phyloP scores from a whole-genome alignment of 2,329 filamentous ascomycete species.

The Fonsecaea erecta region DNA sequence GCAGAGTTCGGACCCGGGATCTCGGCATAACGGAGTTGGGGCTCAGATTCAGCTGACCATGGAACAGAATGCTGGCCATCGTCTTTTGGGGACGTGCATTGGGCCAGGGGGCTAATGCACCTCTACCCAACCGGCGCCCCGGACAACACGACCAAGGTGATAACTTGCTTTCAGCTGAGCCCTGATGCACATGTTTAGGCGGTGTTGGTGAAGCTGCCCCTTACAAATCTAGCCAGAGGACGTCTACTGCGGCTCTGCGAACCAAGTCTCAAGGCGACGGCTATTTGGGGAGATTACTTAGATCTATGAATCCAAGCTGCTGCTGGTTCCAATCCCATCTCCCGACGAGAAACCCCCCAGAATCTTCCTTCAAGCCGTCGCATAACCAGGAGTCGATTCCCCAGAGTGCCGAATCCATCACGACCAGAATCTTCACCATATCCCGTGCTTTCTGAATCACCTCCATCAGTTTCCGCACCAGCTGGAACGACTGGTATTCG shows the following conservation, averaged over 20 bases:
- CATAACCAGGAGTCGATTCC: neutral
- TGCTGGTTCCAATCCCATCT: neutral
- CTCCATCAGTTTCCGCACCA: neutral
- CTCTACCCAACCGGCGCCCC: neutral
- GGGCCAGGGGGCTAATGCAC: neutral
- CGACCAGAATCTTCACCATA: neutral
- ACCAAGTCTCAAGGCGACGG: neutral
- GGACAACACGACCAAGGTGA: neutral
- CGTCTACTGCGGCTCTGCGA: neutral
- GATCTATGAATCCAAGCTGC: neutral
- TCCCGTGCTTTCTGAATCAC: neutral
- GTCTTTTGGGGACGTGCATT: neutral
- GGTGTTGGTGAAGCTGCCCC: neutral
- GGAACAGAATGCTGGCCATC: neutral
- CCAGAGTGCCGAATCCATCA: neutral
- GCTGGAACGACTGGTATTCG: neutral
- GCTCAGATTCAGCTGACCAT: neutral
- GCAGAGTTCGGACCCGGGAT: neutral
- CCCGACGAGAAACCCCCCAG: neutral
- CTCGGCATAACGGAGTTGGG: neutral
- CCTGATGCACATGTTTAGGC: neutral
- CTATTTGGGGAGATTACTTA: neutral
- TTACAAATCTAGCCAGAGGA: neutral
- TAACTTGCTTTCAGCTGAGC: neutral
- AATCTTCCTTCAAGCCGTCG: neutral